Evolutionary conservation across 2,329 filamentous ascomycete genomes (phyloP), one percentile per base, ranked within the genome.

Genomic region (Pestalotiopsis sp.): DNA sequence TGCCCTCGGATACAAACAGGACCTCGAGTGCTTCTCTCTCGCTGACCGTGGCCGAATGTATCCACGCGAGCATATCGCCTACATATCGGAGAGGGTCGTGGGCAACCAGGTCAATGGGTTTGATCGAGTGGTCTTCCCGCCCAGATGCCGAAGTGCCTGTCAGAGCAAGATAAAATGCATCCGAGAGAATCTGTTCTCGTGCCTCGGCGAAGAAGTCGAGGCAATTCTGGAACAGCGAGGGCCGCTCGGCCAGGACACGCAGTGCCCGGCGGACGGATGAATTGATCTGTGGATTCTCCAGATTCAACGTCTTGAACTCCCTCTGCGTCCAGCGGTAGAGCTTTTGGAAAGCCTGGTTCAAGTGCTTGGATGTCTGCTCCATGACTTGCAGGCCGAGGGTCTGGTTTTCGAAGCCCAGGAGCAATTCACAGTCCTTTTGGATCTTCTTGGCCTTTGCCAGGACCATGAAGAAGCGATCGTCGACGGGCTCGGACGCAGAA

Each of bases 51-150:
- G 94, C 92, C 0, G 96, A 97, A 78, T 99, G 96, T 5, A 92
- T 90, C 96, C 96, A 99, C 4, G 96, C 96, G 14, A 99, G 86
- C 94, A 99, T 99, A 76, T 99, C 96, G 65, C 96, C 94, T 2
- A 97, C 90, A 78, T 98, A 98, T 22, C 96, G 89, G 30, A 98
- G 81, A 1, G 94, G 91, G 75, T 99, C 96, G 77, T 98, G 95
- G 0, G 96, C 95, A 11, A 91, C 92, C 73, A 98, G 88, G 76
- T 99, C 95, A 71, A 99, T 99, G 0, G 96, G 95, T 76, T 98
- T 98, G 44, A 91, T 84, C 2, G 86, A 86, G 26, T 82, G 81
- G 70, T 92, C 88, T 58, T 86, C 84, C 30, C 84, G 83, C 0
- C 88, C 86, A 11, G 84, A 86, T 5, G 87, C 81, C 13, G 85